Evolutionary conservation across 768 basidiomycete genomes (phyloP), one percentile per base, ranked within the genome.

Genomic region (Russula brevipes): DNA sequence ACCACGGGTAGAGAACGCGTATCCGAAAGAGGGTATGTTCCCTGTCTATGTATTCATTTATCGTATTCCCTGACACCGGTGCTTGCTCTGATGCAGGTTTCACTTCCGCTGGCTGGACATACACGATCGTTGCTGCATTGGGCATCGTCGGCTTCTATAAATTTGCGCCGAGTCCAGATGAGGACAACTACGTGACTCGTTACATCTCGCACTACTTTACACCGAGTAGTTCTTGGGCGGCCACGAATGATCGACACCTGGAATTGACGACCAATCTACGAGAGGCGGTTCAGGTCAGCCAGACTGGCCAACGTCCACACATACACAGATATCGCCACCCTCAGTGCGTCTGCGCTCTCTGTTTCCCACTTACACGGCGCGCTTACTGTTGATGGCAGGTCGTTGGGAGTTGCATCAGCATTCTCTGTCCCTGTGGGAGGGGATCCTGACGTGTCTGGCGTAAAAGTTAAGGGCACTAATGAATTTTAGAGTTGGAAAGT

Each of bases 251-350:
- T 64, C 80, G 81, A 66, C 85, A 90, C 72, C 78, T 85, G 0
- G 75, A 76, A 5, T 71, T 77, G 72, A 74, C 76, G 61, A 72
- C 78, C 63, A 72, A 81, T 64, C 69, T 72, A 59, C 76, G 82
- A 64, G 74, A 80, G 59, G 75, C 79, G 10, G 74, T 70, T 50
- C 66, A 79, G 57, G 68, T 84, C 10, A 69, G 84, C 42, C 68
- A 78, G 69, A 66, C 77, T 75, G 68, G 78, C 72, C 73, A 78
- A 73, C 70, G 80, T 76, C 68, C 79, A 54, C 65, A 64, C 16
- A 79, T 87, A 44, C 83, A 85, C 71, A 81, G 87, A 45, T 85
- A 82, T 71, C 80, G 86, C 67, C 88, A 85, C 72, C 86, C 89
- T 57, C 86, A 88, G 90, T 92, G n/a, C 50, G 62, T 64, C 24